Evolutionary conservation across 768 basidiomycete genomes (phyloP), one percentile per base, ranked within the genome.

Genomic region (Pisolithus albus): DNA sequence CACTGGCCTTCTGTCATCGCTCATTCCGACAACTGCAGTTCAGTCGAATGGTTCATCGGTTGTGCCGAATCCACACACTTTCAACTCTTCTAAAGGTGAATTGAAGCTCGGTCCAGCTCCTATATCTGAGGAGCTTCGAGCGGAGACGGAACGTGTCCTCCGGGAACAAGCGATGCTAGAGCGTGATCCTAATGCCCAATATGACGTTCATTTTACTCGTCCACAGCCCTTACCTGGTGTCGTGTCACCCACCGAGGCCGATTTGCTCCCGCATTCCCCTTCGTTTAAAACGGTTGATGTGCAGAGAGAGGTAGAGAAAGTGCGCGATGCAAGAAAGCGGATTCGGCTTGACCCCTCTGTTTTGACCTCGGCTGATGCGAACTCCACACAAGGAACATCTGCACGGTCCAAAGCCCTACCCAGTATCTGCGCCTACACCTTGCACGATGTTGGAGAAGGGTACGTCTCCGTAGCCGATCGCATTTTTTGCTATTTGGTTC

Each of bases 381-480:
- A 76, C 57, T 80, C 80, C 21, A 67, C 80, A 30, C 87, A 86
- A 65, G 82, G 76, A 8, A 69, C 72, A 48, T 66, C 79, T 30
- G 59, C 60, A 3, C 72, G 80, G 51, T 76, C 83, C 1, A 76
- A 82, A 13, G 86, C 85, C 40, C 70, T 95, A 51, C 95, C 95
- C 2, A 97, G 94, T 59, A 84, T 98, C 49, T 96, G 95, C 59
- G 84, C 91, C 6, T 98, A 96, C 63, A 98, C 96, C 4, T 63
- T 99, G 39, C 94, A 96, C 64, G 93, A 98, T 61, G 83, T 88
- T 2, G 84, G 85, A n/a, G 95, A 98, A 72, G 90, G 92, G 95
- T 96, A 63, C 61, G 86, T 56, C 47, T 41, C 30, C 39, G 47
- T 32, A 18, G 19, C 18, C 42, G 38, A 34, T 32, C 15, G 36